Percentiles rank a stretch among this genome's conserved stretches.
Conservation (phyloP, 345 rosid species). For the Lepidium africanum region DNA sequence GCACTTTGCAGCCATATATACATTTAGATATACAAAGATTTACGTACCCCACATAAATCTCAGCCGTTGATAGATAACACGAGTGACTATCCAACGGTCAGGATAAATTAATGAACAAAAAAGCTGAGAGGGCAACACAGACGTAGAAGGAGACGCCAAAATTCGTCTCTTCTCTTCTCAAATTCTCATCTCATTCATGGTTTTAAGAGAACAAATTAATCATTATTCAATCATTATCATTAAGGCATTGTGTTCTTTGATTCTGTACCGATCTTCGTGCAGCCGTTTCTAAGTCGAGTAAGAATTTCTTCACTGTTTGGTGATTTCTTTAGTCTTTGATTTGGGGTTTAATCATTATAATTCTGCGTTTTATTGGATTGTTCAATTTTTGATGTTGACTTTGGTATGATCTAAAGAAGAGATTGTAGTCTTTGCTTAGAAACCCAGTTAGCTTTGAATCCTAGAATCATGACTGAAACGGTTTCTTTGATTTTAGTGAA, state of each 20-base stretch:
- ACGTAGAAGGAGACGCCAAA: conserved; percentile 16
- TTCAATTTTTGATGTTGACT: neutral
- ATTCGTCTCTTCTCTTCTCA: neutral
- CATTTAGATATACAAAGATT: neutral
- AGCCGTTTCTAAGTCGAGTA: conserved; percentile 8
- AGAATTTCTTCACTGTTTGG: conserved; percentile 6
- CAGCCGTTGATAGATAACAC: neutral
- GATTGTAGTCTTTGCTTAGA: neutral
- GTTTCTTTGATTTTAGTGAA: neutral
- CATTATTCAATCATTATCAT: neutral
- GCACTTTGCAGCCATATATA: neutral
- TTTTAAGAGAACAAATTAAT: neutral
- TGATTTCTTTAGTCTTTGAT: neutral
- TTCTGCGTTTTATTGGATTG: neutral
- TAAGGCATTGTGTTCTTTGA: neutral
- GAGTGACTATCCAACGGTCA: neutral
- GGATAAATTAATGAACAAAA: neutral
- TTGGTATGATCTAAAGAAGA: neutral
- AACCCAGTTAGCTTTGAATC: neutral
- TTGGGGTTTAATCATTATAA: neutral
- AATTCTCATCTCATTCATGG: neutral
- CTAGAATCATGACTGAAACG: neutral
- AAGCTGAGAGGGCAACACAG: neutral
- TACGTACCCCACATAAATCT: neutral
- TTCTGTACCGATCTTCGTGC: neutral